Evolutionary conservation across 2,329 filamentous ascomycete species (phyloP).

Genomic region (Biscogniauxia sp.): DNA sequence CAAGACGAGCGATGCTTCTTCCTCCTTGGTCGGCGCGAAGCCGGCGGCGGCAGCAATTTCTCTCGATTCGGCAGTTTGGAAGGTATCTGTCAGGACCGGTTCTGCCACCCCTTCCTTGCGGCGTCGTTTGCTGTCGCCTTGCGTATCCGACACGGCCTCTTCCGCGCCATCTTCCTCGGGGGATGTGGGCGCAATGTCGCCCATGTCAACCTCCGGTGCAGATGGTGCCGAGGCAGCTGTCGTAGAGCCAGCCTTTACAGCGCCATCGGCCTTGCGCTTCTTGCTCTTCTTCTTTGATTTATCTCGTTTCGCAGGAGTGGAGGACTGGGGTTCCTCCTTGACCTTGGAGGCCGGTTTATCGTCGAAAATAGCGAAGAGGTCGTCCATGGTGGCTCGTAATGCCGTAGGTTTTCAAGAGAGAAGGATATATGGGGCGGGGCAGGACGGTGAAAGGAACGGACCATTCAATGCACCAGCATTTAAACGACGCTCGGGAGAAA

Average conservation of each 20-base stretch:
- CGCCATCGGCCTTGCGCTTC: constrained; percentile 83
- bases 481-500: neutral
- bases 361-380: constrained; percentile 81
- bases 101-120: constrained; percentile 65
- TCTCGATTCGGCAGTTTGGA: constrained; percentile 91
- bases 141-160: constrained; percentile 41
- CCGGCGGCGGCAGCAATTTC: constrained; percentile 81
- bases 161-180: constrained; percentile 34
- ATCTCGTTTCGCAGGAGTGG: constrained; percentile 33
- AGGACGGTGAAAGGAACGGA: neutral
- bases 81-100: constrained; percentile 86
- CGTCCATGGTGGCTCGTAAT: constrained; percentile 56
- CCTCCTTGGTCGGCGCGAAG: constrained; percentile 53
- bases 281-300: constrained; percentile 59
- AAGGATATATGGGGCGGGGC: neutral
- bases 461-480: neutral
- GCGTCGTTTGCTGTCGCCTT: constrained; percentile 60
- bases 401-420: neutral
- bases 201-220: constrained; percentile 32
- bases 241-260: constrained; percentile 56
- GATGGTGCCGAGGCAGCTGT: constrained; percentile 32
- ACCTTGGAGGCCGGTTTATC: constrained; percentile 54
- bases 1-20: constrained; percentile 71
- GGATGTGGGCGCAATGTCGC: constrained; percentile 35
- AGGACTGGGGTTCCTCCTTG: constrained; percentile 34